These are phyloP conservation scores for Exophiala dermatitidis DNA, from an alignment of 2,329 filamentous ascomycete species.

Conservation along the genomic window DNA sequence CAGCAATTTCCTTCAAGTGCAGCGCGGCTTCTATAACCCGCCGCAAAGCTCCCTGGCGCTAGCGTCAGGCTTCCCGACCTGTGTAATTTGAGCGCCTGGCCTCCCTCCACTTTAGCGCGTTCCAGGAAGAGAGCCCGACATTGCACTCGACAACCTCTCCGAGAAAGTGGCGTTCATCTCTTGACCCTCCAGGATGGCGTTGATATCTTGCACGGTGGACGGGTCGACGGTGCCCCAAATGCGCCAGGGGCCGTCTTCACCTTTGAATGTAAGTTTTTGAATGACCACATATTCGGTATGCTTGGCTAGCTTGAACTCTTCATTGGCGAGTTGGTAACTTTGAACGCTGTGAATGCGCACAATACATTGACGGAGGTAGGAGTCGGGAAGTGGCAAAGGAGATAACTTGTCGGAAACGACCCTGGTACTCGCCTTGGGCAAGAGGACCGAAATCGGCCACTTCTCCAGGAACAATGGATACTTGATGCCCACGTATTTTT, in stretches of 20 bases:
- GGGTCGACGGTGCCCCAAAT: constrained; percentile 40
- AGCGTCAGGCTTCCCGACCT: too few relatives aligned
- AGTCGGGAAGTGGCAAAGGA: constrained; percentile 36
- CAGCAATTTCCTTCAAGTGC: too few relatives aligned
- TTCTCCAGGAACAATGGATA: constrained; percentile 27
- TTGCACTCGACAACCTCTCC: background rate
- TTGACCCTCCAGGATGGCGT: constrained; percentile 13
- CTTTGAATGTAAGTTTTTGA: constrained; percentile 40
- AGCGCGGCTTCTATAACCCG: too few relatives aligned
- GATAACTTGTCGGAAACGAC: constrained; percentile 39
- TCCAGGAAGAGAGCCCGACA: background rate
- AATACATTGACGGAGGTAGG: constrained; percentile 37
- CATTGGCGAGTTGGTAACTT: constrained; percentile 26
- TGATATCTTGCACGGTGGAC: constrained; percentile 15
- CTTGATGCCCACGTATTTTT: constrained; percentile 29
- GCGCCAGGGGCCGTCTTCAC: constrained; percentile 41
- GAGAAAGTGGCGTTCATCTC: constrained; percentile 3
- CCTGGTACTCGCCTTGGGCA: constrained; percentile 30
- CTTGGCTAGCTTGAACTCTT: background rate
- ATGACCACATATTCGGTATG: constrained; percentile 45
- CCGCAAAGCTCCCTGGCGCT: too few relatives aligned
- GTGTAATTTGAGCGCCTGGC: too few relatives aligned
- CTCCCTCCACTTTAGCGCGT: background rate
- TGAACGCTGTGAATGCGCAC: constrained; percentile 36
- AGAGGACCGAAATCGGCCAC: constrained; percentile 33